Evolutionary conservation across 306 rosid species (phyloP), one percentile per base, ranked within the genome.

Genomic region (Dalbergia cochinchinensis): DNA sequence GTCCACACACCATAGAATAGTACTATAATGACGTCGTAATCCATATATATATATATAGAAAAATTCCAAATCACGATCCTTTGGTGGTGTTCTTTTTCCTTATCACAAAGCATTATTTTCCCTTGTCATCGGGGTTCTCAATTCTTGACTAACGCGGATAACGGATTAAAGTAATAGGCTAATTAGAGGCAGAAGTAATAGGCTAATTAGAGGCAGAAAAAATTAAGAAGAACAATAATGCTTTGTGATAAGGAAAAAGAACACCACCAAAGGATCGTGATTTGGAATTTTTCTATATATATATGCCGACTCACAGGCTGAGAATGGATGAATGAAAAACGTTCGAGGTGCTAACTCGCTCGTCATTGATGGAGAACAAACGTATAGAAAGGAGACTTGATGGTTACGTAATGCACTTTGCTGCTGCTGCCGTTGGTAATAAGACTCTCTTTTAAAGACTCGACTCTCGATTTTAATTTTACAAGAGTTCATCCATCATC

Each of bases 1-100:
- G 66, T 74, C 77, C 86, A 50, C 63, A 20, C 31, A 1, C 26
- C 76, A 34, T 76, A 59, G 16, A 72, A 73, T 31, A 68, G 26
- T 68, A 62, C 53, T 75, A 58, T 65, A 51, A 70, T 50, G 53
- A 72, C 59, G 73, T 74, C 55, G 10, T 78, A 39, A 79, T 82
- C 76, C 53, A 37, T n/a, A 34, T 57, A 14, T 60, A 59, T 4
- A 48, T 35, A 19, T 18, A 50, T 11, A 13, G 3, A 37, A 19
- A 59, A 64, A 35, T 3, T 8, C 33, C 6, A 65, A 15, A 37
- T 37, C 13, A 8, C 31, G 31, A 37, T 65, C 26, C 70, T 60
- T 13, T 26, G 31, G 31, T 34, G 34, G 26, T 61, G 12, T 51
- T 14, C 58, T 51, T 51, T 15, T 51, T 18, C 58, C 14, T 55